phyloP scores from a whole-genome alignment of 164 flowering plant species.

The Hamamelis virginiana region DNA sequence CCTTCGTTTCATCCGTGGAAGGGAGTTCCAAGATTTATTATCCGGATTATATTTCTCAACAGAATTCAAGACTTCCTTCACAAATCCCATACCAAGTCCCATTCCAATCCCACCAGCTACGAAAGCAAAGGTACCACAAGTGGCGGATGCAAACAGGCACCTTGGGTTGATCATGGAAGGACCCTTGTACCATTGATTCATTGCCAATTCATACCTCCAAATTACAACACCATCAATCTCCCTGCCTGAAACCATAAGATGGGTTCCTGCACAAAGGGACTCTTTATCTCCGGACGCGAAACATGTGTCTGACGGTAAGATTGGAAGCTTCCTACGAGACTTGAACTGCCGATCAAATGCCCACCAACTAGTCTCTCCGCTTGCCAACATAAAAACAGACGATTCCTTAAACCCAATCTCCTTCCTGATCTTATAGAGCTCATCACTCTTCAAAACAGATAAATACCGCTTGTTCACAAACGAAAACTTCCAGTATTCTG shows the following conservation, averaged over 20 bases:
- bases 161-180: slow-evolving; percentile 67
- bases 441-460: slow-evolving; percentile 43
- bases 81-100: slow-evolving; percentile 19
- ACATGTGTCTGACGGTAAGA: slow-evolving; percentile 50
- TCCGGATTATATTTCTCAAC: slow-evolving; percentile 66
- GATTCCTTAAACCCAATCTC: slow-evolving; percentile 46
- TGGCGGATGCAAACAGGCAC: slow-evolving; percentile 80
- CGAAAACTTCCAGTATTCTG: slow-evolving; percentile 53
- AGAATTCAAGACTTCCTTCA: slow-evolving; percentile 35
- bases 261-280: slow-evolving; percentile 71
- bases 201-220: slow-evolving; percentile 67
- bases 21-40: slow-evolving; percentile 47
- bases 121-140: slow-evolving; percentile 52
- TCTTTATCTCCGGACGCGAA: slow-evolving; percentile 70
- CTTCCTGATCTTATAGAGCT: slow-evolving; percentile 54
- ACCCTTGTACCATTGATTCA: slow-evolving; percentile 63
- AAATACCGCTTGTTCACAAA: slow-evolving; percentile 46
- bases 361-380: slow-evolving; percentile 67
- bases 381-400: slow-evolving; percentile 59
- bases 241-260: slow-evolving; percentile 70
- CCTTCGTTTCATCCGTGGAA: slow-evolving; percentile 52
- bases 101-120: slow-evolving; percentile 73
- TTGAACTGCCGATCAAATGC: slow-evolving; percentile 47
- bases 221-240: slow-evolving; percentile 55
- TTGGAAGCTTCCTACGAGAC: slow-evolving; percentile 52